A percentile compares a stretch with the other conserved stretches of the same genome.
These are phyloP conservation scores for Scleroderma citrinum DNA, from an alignment of 768 basidiomycete genomes.

Conservation along the genomic window DNA sequence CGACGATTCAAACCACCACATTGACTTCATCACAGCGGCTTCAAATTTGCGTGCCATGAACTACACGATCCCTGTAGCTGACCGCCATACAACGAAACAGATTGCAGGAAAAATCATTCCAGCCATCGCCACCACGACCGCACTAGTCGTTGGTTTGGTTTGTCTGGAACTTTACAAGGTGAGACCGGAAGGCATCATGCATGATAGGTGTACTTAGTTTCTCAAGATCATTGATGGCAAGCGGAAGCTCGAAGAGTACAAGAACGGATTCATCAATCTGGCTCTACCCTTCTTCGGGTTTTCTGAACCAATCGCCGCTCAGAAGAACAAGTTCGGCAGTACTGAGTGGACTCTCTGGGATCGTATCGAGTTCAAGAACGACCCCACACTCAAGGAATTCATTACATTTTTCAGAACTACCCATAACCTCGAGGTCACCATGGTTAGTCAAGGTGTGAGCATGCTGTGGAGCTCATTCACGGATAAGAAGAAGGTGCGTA, in stretches of 20 bases:
- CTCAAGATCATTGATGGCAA: slow-evolving; percentile 90
- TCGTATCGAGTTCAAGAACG: slow-evolving; percentile 85
- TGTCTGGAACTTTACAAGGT: slow-evolving; percentile 98
- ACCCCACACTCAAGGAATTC: slow-evolving; percentile 85
- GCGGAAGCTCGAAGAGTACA: slow-evolving; percentile 88
- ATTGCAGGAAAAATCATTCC: slow-evolving; percentile 99
- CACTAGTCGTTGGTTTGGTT: slow-evolving; percentile 90
- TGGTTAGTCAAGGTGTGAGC: slow-evolving; percentile 96
- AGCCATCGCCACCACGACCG: slow-evolving; percentile 97
- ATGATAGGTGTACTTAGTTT: slow-evolving; percentile 2
- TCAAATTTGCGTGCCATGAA: slow-evolving; percentile 95
- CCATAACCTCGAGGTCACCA: slow-evolving; percentile 83
- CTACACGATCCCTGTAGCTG: slow-evolving; percentile 83
- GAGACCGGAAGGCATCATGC: background rate
- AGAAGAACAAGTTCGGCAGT: slow-evolving; percentile 81
- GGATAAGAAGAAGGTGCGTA: slow-evolving; percentile 80
- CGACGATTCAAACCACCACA: slow-evolving; percentile 95
- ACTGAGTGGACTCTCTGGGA: slow-evolving; percentile 99
- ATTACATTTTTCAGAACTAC: slow-evolving; percentile 76
- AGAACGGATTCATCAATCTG: slow-evolving; percentile 97
- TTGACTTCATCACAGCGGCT: slow-evolving; percentile 97
- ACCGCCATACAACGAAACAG: slow-evolving; percentile 91
- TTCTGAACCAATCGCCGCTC: slow-evolving; percentile 90
- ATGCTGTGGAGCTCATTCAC: slow-evolving; percentile 98
- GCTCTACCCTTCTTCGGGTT: slow-evolving; percentile 99